Evolutionary conservation across 2,329 filamentous ascomycete species (phyloP).

Genomic region (Aspergillus cejpii): DNA sequence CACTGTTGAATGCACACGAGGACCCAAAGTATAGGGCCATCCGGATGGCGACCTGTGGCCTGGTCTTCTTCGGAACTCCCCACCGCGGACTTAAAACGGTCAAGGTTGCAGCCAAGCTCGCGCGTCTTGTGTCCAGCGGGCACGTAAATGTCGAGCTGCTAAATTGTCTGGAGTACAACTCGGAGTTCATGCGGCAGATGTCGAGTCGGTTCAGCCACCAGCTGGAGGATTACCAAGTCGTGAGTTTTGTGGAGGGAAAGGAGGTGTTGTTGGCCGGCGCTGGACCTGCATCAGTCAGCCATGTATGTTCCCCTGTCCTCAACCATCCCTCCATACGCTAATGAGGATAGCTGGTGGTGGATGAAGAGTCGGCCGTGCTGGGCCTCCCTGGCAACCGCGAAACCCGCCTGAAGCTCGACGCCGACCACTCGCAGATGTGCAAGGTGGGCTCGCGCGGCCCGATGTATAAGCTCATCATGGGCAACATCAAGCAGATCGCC

Average conservation of each 20-base stretch:
- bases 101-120: constrained; percentile 31
- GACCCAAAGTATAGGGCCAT: constrained; percentile 32
- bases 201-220: constrained; percentile 30
- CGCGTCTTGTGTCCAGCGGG: constrained; percentile 28
- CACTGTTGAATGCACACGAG: constrained; percentile 31
- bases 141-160: constrained; percentile 28
- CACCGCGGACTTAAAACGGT: constrained; percentile 31
- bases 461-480: constrained; percentile 29
- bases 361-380: constrained; percentile 33
- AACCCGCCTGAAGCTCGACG: constrained; percentile 32
- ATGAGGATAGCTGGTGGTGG: constrained; percentile 26
- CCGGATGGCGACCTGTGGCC: constrained; percentile 27
- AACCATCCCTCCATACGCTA: fast-evolving
- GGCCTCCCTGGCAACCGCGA: constrained; percentile 30
- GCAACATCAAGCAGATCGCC: constrained; percentile 30
- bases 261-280: constrained; percentile 24
- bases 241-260: constrained; percentile 33
- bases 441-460: constrained; percentile 25
- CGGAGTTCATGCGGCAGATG: constrained; percentile 29
- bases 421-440: constrained; percentile 34
- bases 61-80: constrained; percentile 34
- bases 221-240: constrained; percentile 30
- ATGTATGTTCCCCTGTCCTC: constrained; percentile 18
- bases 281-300: constrained; percentile 27
- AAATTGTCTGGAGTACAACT: constrained; percentile 27